phyloP scores from a whole-genome alignment of 2,329 filamentous ascomycete species.

The Dothideomycetes sp. region DNA sequence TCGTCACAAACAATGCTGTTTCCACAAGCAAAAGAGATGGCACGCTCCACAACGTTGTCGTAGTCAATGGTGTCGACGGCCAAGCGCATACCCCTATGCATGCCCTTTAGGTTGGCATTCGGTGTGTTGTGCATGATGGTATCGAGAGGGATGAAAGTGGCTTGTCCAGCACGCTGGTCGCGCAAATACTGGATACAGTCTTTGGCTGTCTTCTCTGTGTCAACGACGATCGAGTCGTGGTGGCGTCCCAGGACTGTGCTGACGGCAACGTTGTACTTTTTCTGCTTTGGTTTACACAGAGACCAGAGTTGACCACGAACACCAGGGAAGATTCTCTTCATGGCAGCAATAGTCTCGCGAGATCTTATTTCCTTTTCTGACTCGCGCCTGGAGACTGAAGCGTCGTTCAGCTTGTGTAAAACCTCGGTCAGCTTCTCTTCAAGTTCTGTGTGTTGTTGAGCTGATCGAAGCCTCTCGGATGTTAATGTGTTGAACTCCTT shows the following conservation, averaged over 20 bases:
- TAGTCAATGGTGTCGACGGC: slow-evolving; percentile 97
- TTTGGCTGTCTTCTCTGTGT: slow-evolving; percentile 86
- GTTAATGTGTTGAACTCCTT: slow-evolving; percentile 79
- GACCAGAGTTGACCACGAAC: slow-evolving; percentile 86
- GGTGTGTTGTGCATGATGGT: slow-evolving; percentile 92
- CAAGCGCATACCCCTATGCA: slow-evolving; percentile 71
- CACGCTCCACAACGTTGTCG: slow-evolving; percentile 76
- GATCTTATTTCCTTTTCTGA: slow-evolving; percentile 70
- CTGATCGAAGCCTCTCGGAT: slow-evolving; percentile 71
- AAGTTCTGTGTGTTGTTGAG: slow-evolving; percentile 75
- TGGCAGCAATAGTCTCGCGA: slow-evolving; percentile 72
- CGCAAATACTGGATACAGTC: slow-evolving; percentile 93
- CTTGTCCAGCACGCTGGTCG: slow-evolving; percentile 75
- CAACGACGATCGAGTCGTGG: slow-evolving; percentile 89
- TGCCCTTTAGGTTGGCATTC: slow-evolving; percentile 82
- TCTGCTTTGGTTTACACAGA: slow-evolving; percentile 91
- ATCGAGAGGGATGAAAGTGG: slow-evolving; percentile 92
- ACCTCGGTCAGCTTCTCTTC: slow-evolving; percentile 86
- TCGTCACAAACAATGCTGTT: slow-evolving; percentile 92
- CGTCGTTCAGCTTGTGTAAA: slow-evolving; percentile 70
- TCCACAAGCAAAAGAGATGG: slow-evolving; percentile 89
- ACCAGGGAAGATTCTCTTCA: slow-evolving; percentile 86
- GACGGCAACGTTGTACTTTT: slow-evolving; percentile 90
- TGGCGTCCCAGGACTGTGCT: slow-evolving; percentile 85
- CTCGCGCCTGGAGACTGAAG: slow-evolving; percentile 75